Evolutionary conservation across 495 filamentous ascomycete genomes (phyloP).

Genomic region (Penicillium mononematosum): DNA sequence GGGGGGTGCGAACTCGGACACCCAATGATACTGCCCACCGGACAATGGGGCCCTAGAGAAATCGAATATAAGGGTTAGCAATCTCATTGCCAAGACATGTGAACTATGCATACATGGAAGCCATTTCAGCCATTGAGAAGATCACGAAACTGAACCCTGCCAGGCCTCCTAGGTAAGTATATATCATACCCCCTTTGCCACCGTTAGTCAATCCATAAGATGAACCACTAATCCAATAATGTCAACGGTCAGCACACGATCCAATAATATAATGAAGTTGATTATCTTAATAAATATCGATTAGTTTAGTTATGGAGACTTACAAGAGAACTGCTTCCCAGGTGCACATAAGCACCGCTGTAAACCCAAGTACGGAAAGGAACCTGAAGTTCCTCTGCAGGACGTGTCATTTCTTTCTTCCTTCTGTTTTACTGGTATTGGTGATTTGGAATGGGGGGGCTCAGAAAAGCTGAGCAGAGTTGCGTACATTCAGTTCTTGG

Average conservation of each 20-base stretch:
- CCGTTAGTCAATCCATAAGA: not conserved
- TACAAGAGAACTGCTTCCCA: not conserved
- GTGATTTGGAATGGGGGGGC: not conserved
- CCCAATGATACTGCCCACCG: not conserved
- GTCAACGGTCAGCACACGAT: not conserved
- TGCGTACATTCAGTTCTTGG: not conserved
- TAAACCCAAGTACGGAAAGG: not conserved
- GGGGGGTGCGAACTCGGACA: not conserved
- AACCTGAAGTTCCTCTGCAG: not conserved
- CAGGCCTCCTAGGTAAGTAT: not conserved
- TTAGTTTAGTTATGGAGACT: not conserved
- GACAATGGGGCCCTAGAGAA: not conserved
- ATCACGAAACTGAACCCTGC: not conserved
- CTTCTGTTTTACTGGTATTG: not conserved
- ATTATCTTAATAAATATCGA: not conserved
- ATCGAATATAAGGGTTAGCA: not conserved
- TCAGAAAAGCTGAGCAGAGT: not conserved
- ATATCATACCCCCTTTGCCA: not conserved
- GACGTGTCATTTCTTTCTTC: not conserved
- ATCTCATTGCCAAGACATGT: not conserved
- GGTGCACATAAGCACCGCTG: not conserved
- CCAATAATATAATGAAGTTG: not conserved
- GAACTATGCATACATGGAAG: not conserved
- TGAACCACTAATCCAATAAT: not conserved
- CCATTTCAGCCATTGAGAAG: not conserved